Evolutionary conservation across 2,329 filamentous ascomycete species (phyloP), one percentile per base, ranked within the genome.

Genomic region (Talaromyces sp.): DNA sequence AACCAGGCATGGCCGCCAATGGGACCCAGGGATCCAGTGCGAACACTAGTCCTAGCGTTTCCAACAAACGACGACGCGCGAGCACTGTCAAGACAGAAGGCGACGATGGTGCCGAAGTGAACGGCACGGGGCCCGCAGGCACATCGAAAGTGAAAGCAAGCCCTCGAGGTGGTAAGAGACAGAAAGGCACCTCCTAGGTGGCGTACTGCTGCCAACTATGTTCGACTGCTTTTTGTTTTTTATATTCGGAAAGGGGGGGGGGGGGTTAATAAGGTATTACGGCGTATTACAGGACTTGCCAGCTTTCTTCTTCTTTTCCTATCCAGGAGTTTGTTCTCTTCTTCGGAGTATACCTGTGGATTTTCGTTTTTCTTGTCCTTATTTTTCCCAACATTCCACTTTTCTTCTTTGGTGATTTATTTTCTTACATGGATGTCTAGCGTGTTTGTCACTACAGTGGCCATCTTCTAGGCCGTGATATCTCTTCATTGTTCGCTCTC

Each of bases 31-130:
- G 78, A 3, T 78, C 81, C 9, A 86, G 84, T 67, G 83, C 84
- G 33, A 87, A 85, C 65, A 86, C 85, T 5, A 88, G 85, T 65
- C 85, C 85, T 2, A 86, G 84, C 66, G 80, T 85, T 51, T 81
- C 76, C 55, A 81, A 81, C 68, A 88, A 88, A 73, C 77, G 83
- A 62, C 81, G 85, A 63, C 78, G 85, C 63, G 73, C 81, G 28
- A 87, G 85, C 71, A 81, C 81, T 15, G 83, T 86, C 61, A 88
- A 88, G 71, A 74, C 81, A 58, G 85, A 87, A 67, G 78, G 74
- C 44, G 84, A 86, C 54, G 84, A 84, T 52, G 74, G 71, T 32
- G 60, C 70, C 28, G 81, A 84, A 62, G 77, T 84, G 57, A 86
- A 86, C 63, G 78, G 79, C 36, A 68, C 73, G 36, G 73, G 66